Evolutionary conservation across 495 filamentous ascomycete species (phyloP).

Genomic region (Penicillium mononematosum): DNA sequence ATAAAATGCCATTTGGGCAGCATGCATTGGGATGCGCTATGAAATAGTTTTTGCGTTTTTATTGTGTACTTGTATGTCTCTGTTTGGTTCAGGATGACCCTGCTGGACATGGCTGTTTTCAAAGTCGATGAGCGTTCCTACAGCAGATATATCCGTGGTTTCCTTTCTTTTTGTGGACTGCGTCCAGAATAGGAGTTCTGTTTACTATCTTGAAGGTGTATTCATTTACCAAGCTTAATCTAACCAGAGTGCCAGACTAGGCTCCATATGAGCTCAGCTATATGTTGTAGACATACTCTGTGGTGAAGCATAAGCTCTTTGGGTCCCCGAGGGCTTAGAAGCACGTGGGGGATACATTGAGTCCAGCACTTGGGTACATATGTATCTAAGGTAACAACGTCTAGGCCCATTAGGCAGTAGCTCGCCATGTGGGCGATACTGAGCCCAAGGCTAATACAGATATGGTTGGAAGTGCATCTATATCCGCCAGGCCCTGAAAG

Average conservation of each 20-base stretch:
- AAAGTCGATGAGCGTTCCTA: slow-evolving; percentile 14
- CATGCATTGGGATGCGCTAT: slow-evolving; percentile 31
- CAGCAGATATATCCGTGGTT: slow-evolving; percentile 17
- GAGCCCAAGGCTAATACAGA: not conserved
- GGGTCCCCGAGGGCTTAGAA: not conserved
- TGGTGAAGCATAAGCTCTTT: not conserved
- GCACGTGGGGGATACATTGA: not conserved
- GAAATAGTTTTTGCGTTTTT: slow-evolving; percentile 22
- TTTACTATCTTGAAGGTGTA: not conserved
- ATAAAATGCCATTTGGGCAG: slow-evolving; percentile 15
- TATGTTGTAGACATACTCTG: not conserved
- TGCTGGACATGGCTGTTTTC: slow-evolving; percentile 11
- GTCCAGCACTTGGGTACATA: not conserved
- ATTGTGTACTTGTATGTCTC: slow-evolving; percentile 32
- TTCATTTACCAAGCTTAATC: not conserved
- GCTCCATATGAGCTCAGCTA: not conserved
- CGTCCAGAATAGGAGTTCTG: slow-evolving; percentile 5
- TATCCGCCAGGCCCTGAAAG: not conserved
- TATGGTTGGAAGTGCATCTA: slow-evolving; percentile 10
- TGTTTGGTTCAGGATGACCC: slow-evolving; percentile 10
- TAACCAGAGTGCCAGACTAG: not conserved
- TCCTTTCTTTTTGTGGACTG: slow-evolving; percentile 12
- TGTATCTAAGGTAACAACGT: not conserved
- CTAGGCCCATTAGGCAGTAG: not conserved
- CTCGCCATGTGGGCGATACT: not conserved